These are phyloP conservation scores for Daucus carota DNA, from an alignment of 129 eudicot genomes.

Conservation along the genomic window DH1_v3.0 NC_030384.2:42484501-42485000, in stretches of 20 bases:
- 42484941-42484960: not conserved
- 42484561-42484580: not conserved
- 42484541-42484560: not conserved
- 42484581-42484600: not conserved
- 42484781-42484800: conserved; percentile 92
- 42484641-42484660: conserved; percentile 92
- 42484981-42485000: conserved; percentile 53
- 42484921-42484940: not conserved
- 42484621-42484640: conserved; percentile 84
- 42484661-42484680: conserved; percentile 95
- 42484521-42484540: not conserved
- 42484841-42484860: not conserved
- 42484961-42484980: not conserved
- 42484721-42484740: conserved; percentile 76
- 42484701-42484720: conserved; percentile 82
- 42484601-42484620: conserved; percentile 55
- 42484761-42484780: conserved; percentile 94
- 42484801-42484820: conserved; percentile 72
- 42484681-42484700: conserved; percentile 96
- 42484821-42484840: conserved; percentile 65
- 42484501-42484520: not conserved
- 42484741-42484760: conserved; percentile 84
- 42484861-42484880: no score
- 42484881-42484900: not conserved
- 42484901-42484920: not conserved